These are phyloP conservation scores for Epichloe bromicola DNA, from an alignment of 2,329 filamentous ascomycete genomes.

Conservation along the genomic window DNA sequence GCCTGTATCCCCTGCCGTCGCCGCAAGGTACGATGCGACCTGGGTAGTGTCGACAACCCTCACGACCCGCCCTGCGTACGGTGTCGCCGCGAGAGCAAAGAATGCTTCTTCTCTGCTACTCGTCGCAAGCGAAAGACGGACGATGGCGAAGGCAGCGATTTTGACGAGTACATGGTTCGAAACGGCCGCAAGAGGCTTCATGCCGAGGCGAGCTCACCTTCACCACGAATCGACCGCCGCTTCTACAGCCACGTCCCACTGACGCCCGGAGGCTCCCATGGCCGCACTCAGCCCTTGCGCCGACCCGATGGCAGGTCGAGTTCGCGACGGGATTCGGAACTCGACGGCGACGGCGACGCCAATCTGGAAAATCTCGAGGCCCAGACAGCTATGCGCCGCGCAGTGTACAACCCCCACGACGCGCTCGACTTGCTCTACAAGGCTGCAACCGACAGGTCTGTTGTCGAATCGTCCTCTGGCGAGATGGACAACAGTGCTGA, in stretches of 20 bases:
- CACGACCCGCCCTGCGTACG: conserved; percentile 87
- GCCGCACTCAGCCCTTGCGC: conserved; percentile 51
- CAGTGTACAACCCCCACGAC: conserved; percentile 84
- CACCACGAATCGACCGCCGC: conserved; percentile 26
- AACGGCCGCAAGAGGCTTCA: conserved; percentile 60
- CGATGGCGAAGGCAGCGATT: conserved; percentile 38
- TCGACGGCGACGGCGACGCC: conserved; percentile 43
- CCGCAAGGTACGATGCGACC: conserved; percentile 48
- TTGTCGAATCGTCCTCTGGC: conserved; percentile 14
- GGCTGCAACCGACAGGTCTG: conserved; percentile 55
- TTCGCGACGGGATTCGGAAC: conserved; percentile 20
- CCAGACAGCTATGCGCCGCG: conserved; percentile 50
- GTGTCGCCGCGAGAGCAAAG: conserved; percentile 87
- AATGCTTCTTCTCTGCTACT: conserved; percentile 94
- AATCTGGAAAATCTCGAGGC: conserved; percentile 53
- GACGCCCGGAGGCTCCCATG: conserved; percentile 54
- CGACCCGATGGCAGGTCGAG: conserved; percentile 35
- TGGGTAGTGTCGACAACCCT: conserved; percentile 77
- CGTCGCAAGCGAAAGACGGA: conserved; percentile 77
- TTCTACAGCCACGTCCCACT: conserved; percentile 40
- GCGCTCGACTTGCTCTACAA: conserved; percentile 85
- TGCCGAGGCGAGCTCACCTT: conserved; percentile 30
- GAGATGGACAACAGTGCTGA: conserved; percentile 5
- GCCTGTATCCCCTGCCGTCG: conserved; percentile 50
- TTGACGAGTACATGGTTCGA: conserved; percentile 56